Percentiles rank a stretch among this genome's conserved stretches.
Conservation (phyloP, 768 basidiomycete genomes). For the Neoboletus brunneissimus region DNA sequence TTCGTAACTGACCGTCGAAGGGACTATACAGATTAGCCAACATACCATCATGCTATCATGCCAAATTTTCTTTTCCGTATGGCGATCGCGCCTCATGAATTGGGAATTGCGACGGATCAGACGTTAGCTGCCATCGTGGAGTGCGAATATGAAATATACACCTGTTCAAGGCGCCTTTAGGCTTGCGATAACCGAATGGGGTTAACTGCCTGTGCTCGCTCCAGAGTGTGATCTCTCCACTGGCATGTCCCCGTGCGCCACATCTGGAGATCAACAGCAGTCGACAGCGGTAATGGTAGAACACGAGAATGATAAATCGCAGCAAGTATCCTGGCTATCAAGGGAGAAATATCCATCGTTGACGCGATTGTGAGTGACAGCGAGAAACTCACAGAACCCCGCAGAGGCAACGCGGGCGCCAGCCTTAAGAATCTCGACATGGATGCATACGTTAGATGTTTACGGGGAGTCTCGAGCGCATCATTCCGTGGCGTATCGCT, state of each 20-base stretch:
- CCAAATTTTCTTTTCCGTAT: too few species aligned
- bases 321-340: neutral
- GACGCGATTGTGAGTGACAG: neutral
- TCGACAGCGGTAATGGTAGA: neutral
- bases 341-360: neutral
- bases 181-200: neutral
- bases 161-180: neutral
- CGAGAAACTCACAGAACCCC: neutral
- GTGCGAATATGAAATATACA: neutral
- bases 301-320: neutral
- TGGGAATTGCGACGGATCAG: neutral
- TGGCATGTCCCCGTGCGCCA: neutral
- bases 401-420: neutral
- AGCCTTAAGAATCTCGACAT: neutral
- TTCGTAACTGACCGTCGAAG: neutral
- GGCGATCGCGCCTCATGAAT: too few species aligned
- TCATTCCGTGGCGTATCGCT: conserved; percentile 6
- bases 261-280: neutral
- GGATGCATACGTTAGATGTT: neutral
- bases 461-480: conserved; percentile 2
- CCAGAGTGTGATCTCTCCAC: too few species aligned
- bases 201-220: neutral
- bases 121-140: neutral
- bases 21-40: too few species aligned
- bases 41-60: too few species aligned